phyloP scores from a whole-genome alignment of 2,329 filamentous ascomycete genomes.

The Talaromyces sp. region DNA sequence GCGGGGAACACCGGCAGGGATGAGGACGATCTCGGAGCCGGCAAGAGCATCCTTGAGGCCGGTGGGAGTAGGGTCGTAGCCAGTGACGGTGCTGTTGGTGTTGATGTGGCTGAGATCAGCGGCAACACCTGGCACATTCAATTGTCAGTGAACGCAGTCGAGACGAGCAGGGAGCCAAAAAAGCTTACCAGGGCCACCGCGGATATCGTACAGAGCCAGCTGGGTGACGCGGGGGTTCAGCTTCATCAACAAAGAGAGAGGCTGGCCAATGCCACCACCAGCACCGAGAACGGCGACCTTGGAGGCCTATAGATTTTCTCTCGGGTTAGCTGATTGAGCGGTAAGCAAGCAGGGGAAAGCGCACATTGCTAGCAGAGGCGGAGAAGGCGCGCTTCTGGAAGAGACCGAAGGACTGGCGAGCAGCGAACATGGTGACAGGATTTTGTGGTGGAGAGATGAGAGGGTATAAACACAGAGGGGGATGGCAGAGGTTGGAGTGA shows the following conservation, averaged over 20 bases:
- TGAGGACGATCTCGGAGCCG: conserved; percentile 89
- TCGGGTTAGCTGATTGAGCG: neutral
- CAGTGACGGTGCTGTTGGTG: conserved; percentile 92
- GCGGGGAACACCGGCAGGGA: conserved; percentile 96
- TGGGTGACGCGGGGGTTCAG: conserved; percentile 92
- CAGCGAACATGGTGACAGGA: conserved; percentile 66
- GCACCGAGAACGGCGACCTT: conserved; percentile 98
- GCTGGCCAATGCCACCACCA: conserved; percentile 96
- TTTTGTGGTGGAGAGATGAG: conserved; percentile 3
- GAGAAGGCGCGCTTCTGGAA: conserved; percentile 78
- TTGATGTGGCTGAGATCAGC: conserved; percentile 99
- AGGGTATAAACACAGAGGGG: conserved; percentile 3
- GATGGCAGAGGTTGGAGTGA: conserved; percentile 13
- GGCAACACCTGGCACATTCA: conserved; percentile 69
- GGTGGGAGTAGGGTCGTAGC: conserved; percentile 72
- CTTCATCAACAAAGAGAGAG: conserved; percentile 96
- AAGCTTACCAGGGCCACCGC: conserved; percentile 73
- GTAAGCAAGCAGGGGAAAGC: conserved; percentile 23
- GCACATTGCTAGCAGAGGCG: conserved; percentile 70
- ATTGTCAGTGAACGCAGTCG: conserved; percentile 8
- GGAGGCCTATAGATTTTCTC: conserved; percentile 61
- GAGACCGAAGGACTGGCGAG: conserved; percentile 50
- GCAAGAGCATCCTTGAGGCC: conserved; percentile 77
- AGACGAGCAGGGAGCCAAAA: neutral
- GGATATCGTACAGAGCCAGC: conserved; percentile 97